A percentile compares a stretch with the other conserved stretches of the same genome.
phyloP scores from a whole-genome alignment of 768 basidiomycete species.

The Lentinula guzmanii region DNA sequence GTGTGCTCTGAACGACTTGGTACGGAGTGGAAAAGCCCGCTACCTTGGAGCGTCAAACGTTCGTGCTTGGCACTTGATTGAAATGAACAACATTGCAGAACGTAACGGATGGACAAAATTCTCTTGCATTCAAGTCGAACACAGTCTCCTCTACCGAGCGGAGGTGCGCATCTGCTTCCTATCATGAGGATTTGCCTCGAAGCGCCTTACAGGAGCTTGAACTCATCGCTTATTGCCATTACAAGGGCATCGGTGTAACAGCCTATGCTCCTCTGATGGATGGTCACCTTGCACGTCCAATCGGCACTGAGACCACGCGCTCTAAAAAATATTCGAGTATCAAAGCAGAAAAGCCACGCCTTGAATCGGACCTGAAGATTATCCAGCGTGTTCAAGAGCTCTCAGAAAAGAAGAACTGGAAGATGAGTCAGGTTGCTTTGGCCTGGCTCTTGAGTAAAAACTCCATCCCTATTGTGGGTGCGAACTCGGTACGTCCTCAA shows the following conservation, averaged over 20 bases:
- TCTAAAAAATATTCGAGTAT: conserved; percentile 2
- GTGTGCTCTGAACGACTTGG: conserved; percentile 31
- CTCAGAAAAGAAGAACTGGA: conserved; percentile 29
- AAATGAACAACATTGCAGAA: conserved; percentile 38
- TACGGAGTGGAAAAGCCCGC: conserved; percentile 39
- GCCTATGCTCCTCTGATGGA: conserved; percentile 35
- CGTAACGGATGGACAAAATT: conserved; percentile 46
- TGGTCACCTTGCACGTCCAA: conserved; percentile 28
- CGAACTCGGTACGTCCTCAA: conserved; percentile 20
- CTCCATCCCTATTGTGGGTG: conserved; percentile 37
- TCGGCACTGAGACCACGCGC: conserved; percentile 17
- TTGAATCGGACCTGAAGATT: conserved; percentile 22
- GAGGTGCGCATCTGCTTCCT: conserved; percentile 22
- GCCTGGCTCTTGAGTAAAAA: conserved; percentile 34
- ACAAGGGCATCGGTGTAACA: conserved; percentile 39
- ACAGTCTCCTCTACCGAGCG: conserved; percentile 49
- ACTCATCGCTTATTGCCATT: conserved; percentile 15
- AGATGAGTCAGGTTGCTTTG: conserved; percentile 41
- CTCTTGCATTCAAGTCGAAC: conserved; percentile 50
- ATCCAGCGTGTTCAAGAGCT: conserved; percentile 34
- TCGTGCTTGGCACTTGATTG: conserved; percentile 38
- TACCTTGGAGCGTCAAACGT: conserved; percentile 47
- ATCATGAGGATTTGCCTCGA: neutral
- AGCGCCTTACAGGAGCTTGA: conserved; percentile 13
- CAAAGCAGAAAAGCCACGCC: neutral